These are phyloP conservation scores for Daldinia sp. DNA, from an alignment of 2,329 filamentous ascomycete species.

Conservation along the genomic window DNA sequence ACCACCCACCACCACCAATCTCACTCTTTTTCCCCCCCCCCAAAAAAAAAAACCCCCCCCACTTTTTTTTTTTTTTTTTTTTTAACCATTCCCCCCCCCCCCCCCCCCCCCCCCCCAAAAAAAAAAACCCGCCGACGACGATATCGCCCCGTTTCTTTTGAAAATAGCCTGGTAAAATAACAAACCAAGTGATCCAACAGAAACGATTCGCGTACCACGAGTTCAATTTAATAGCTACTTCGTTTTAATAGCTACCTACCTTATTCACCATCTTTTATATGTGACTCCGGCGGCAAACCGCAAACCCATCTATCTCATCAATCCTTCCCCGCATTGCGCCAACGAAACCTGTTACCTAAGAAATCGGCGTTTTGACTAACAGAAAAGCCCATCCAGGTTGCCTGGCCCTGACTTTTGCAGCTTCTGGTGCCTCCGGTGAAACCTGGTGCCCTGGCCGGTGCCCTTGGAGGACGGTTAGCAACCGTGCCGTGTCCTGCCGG, in stretches of 20 bases:
- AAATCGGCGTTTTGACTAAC: constrained; percentile 56
- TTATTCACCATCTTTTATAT: constrained; percentile 1
- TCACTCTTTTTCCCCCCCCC: too few relatives aligned
- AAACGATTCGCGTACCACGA: constrained; percentile 15
- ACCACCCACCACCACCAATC: too few relatives aligned
- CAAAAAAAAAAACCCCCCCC: too few relatives aligned
- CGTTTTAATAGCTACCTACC: constrained; percentile 13
- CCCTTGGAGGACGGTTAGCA: constrained; percentile 20
- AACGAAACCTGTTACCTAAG: constrained; percentile 57
- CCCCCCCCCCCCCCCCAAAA: neutral
- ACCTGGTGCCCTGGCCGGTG: constrained; percentile 26
- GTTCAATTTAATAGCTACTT: constrained; percentile 18
- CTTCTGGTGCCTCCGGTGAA: constrained; percentile 26
- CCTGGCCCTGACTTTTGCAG: constrained; percentile 20
- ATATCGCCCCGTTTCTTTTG: constrained; percentile 17
- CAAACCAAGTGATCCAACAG: constrained; percentile 5
- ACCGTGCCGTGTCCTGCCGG: constrained; percentile 26
- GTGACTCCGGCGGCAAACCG: constrained; percentile 20
- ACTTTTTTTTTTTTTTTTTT: too few relatives aligned
- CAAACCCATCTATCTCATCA: constrained; percentile 41
- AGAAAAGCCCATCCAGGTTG: constrained; percentile 48
- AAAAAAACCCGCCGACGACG: constrained; percentile 8
- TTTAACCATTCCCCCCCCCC: too few relatives aligned
- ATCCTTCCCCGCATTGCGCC: constrained; percentile 54
- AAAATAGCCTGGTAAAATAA: constrained; percentile 15